Evolutionary conservation across 352 stramenopile species (phyloP).

Genomic region (Phytophthora macrochlamydospora): DNA sequence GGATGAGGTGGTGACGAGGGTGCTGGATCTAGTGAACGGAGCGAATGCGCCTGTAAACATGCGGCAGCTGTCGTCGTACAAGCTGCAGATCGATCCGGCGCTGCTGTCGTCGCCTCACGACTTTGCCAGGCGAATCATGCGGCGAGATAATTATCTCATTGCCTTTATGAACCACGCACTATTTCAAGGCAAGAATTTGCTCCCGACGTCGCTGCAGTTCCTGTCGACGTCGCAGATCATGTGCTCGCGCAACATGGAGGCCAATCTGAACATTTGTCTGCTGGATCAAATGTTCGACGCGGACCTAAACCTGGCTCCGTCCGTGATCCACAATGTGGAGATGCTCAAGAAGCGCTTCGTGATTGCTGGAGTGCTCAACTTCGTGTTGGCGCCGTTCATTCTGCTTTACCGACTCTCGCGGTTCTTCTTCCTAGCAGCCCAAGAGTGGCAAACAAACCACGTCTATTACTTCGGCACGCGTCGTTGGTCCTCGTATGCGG

Average conservation of each 20-base stretch:
- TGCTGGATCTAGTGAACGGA: slow-evolving; percentile 76
- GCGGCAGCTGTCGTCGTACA: slow-evolving; percentile 85
- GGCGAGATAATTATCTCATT: slow-evolving; percentile 98
- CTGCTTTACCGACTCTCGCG: slow-evolving; percentile 97
- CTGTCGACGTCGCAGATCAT: slow-evolving; percentile 79
- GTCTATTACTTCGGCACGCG: slow-evolving; percentile 95
- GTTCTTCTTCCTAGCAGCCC: slow-evolving; percentile 97
- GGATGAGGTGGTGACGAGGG: slow-evolving; percentile 90
- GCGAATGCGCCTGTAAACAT: slow-evolving; percentile 80
- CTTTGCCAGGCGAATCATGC: slow-evolving; percentile 97
- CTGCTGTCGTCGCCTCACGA: slow-evolving; percentile 84
- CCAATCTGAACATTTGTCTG: slow-evolving; percentile 95
- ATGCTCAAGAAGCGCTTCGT: slow-evolving; percentile 94
- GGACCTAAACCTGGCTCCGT: slow-evolving; percentile 79
- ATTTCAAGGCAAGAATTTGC: slow-evolving; percentile 87
- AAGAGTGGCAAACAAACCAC: slow-evolving; percentile 93
- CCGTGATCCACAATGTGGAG: slow-evolving; percentile 90
- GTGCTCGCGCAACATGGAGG: slow-evolving; percentile 93
- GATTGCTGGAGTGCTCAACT: slow-evolving; percentile 93
- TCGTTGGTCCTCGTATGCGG: slow-evolving; percentile 91
- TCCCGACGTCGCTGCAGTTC: slow-evolving; percentile 79
- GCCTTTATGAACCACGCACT: slow-evolving; percentile 96
- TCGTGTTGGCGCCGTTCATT: slow-evolving; percentile 97
- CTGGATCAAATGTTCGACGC: slow-evolving; percentile 97
- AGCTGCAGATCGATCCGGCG: slow-evolving; percentile 80